Evolutionary conservation across 805 yeast species (phyloP), one percentile per base, ranked within the genome.

Genomic region (Candida oleophila): DNA sequence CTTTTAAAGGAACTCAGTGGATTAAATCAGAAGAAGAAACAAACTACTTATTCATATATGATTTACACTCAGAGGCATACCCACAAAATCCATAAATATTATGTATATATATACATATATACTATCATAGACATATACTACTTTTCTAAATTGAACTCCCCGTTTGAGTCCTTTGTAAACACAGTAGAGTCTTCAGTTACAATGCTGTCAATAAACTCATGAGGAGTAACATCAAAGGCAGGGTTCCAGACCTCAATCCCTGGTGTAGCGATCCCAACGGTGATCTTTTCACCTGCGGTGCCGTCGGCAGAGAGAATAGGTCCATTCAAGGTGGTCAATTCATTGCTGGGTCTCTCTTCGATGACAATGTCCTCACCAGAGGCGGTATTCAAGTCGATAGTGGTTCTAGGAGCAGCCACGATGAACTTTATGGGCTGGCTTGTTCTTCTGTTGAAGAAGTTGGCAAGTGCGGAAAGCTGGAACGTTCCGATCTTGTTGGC

Each of bases 401-500:
- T 89, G 1, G 97, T 90, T 40, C 80, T 87, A 43, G 98, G 98
- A 1, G 97, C 98, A 22, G 97, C 98, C 8, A 94, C 96, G 39
- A 89, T 82, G 57, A 94, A 92, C 60, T 85, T 85, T 56, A 91
- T 82, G 46, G 77, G 77, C 44, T 79, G 78, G 16, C 49, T 47
- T 3, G 45, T 33, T 7, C 49, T 44, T 14, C 51, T 42, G 49
- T 68, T 68, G 57, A 70, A 71, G 50, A 70, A 72, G 49, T 83
- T 77, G 16, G 96, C 84, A 48, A 89, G 69, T 11, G 85, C 73
- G 0, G 97, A 86, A 52, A 92, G 69, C 68, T 91, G 97, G 67
- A 82, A 88, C 0, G 98, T 94, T 19, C 99, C 99, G 43, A 92
- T 92, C 69, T 92, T 92, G 69, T 92, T 92, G 1, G 98, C 98